These are phyloP conservation scores for Pichia eremophila DNA, from an alignment of 805 yeast genomes.

Conservation along the genomic window DNA sequence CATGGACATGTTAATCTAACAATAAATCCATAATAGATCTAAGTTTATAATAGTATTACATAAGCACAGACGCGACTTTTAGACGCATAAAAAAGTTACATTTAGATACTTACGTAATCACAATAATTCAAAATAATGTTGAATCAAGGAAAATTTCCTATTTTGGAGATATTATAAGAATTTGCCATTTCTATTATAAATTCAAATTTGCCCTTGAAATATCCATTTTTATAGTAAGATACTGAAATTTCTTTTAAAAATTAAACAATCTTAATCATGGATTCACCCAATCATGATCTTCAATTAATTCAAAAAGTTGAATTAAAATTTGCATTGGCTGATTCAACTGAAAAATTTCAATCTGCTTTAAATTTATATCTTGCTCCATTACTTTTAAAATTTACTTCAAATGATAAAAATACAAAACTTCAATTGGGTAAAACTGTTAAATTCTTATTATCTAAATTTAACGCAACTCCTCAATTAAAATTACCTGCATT, in stretches of 20 bases:
- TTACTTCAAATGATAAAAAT: conserved; percentile 56
- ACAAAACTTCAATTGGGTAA: conserved; percentile 59
- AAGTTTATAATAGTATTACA: no score
- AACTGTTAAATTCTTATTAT: conserved; percentile 56
- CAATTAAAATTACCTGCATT: conserved; percentile 53
- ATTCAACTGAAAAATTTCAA: conserved; percentile 55
- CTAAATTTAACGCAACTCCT: conserved; percentile 51
- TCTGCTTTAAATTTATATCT: conserved; percentile 51
- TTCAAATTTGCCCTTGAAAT: no score
- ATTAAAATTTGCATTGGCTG: conserved; percentile 69
- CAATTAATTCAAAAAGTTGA: conserved; percentile 69
- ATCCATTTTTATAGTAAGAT: background rate
- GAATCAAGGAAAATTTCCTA: no score
- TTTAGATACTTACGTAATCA: no score
- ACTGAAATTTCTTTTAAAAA: background rate
- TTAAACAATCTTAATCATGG: conserved; percentile 10
- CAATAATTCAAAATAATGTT: no score
- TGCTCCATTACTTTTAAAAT: conserved; percentile 69
- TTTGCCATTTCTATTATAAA: no score
- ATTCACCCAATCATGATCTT: conserved; percentile 33
- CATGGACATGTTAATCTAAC: no score
- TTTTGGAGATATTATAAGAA: no score
- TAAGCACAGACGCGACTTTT: no score
- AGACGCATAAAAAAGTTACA: no score
- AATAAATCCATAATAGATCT: no score